phyloP scores from a whole-genome alignment of 768 basidiomycete species.

The Boletus fagicola region DNA sequence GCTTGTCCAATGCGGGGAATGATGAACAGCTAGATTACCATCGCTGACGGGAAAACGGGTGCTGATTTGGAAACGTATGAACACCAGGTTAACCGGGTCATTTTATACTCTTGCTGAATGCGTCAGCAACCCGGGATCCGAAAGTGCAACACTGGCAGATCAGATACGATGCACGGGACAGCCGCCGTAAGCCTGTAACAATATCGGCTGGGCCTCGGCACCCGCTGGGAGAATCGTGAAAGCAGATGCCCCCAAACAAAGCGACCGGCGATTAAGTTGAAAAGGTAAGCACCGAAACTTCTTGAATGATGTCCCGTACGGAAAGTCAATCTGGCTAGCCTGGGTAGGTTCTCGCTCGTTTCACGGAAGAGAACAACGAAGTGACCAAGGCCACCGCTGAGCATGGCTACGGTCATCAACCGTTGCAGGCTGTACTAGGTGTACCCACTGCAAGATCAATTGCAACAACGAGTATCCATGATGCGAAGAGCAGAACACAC shows the following conservation, averaged over 20 bases:
- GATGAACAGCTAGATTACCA: constrained; percentile 13
- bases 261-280: constrained; percentile 7
- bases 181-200: not conserved
- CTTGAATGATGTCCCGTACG: not conserved
- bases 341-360: not conserved
- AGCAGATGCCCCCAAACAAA: not conserved
- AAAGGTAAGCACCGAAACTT: not conserved
- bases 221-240: not conserved
- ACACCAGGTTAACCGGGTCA: not conserved
- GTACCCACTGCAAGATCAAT: not conserved
- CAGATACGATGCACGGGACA: not conserved
- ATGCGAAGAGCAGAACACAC: not conserved
- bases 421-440: not conserved
- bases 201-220: not conserved
- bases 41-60: constrained; percentile 1
- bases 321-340: constrained; percentile 2
- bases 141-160: constrained; percentile 3
- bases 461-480: not conserved
- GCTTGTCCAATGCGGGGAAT: constrained; percentile 15
- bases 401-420: not conserved
- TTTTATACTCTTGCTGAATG: constrained; percentile 11
- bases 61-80: constrained; percentile 1
- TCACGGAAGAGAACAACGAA: not conserved
- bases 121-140: constrained; percentile 6
- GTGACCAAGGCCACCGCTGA: not conserved